phyloP scores from a whole-genome alignment of 108 stramenopile genomes.

The Skeletonema grethae region DNA sequence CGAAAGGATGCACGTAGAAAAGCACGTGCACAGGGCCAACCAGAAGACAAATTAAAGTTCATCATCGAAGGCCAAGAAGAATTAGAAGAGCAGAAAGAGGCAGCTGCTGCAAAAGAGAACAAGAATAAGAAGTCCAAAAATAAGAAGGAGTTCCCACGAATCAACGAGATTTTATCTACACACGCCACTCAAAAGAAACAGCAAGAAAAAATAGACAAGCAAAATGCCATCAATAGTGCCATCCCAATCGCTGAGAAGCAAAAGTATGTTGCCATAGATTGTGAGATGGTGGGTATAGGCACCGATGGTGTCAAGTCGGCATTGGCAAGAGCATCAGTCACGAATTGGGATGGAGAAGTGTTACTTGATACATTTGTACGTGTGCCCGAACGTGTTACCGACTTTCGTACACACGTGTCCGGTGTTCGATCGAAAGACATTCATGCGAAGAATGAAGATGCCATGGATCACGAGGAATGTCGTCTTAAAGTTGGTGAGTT shows the following conservation, averaged over 20 bases:
- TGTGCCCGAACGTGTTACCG: slow-evolving; percentile 90
- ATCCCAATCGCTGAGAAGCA: slow-evolving; percentile 41
- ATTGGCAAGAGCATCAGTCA: slow-evolving; percentile 87
- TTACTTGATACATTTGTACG: slow-evolving; percentile 86
- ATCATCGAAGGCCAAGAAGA: slow-evolving; percentile 42
- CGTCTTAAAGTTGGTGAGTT: slow-evolving; percentile 75
- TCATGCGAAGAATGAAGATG: slow-evolving; percentile 42
- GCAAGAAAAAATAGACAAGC: slow-evolving; percentile 34
- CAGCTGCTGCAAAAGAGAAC: slow-evolving; percentile 9
- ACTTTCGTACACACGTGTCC: slow-evolving; percentile 89
- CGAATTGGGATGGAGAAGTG: slow-evolving; percentile 76
- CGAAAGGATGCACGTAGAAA: slow-evolving; percentile 83
- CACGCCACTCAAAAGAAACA: slow-evolving; percentile 51
- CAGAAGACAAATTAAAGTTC: slow-evolving; percentile 62
- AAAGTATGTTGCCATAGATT: slow-evolving; percentile 90
- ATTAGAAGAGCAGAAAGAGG: slow-evolving; percentile 11
- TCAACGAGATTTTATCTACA: slow-evolving; percentile 74
- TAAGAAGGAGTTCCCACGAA: slow-evolving; percentile 61
- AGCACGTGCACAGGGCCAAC: slow-evolving; percentile 51
- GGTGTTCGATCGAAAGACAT: slow-evolving; percentile 87
- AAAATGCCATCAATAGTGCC: slow-evolving; percentile 48
- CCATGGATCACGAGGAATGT: slow-evolving; percentile 79
- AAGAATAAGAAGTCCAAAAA: slow-evolving; percentile 37
- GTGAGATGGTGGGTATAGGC: slow-evolving; percentile 99
- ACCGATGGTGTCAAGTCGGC: slow-evolving; percentile 77